Conservation (phyloP, 2,329 filamentous ascomycete genomes). For the Chalaropsis thielavioides region DNA sequence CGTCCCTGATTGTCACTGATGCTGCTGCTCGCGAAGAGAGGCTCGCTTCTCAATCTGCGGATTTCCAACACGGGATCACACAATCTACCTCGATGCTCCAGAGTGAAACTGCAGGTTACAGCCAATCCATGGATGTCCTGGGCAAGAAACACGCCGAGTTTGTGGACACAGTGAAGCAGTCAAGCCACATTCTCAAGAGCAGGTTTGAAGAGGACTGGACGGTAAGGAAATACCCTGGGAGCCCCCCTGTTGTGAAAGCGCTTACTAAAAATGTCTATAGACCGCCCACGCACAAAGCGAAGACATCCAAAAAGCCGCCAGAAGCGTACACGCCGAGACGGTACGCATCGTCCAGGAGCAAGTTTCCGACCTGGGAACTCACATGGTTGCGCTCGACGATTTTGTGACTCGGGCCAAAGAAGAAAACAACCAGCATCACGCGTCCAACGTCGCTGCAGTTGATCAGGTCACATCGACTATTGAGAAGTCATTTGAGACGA, state of each 20-base stretch:
- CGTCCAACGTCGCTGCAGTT: conserved; percentile 53
- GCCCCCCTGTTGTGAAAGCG: not conserved
- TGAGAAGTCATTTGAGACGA: conserved; percentile 53
- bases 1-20: conserved; percentile 21
- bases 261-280: conserved; percentile 29
- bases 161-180: conserved; percentile 54
- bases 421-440: conserved; percentile 67
- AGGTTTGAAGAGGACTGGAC: conserved; percentile 80
- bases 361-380: conserved; percentile 69
- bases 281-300: conserved; percentile 62
- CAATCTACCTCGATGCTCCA: conserved; percentile 51
- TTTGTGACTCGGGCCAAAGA: conserved; percentile 71
- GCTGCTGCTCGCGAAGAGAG: conserved; percentile 10
- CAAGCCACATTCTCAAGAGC: conserved; percentile 62
- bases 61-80: conserved; percentile 13
- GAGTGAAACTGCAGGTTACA: conserved; percentile 50
- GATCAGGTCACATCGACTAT: conserved; percentile 51
- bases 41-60: conserved; percentile 9
- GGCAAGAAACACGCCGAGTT: conserved; percentile 52
- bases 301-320: conserved; percentile 70
- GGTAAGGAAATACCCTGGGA: conserved; percentile 31
- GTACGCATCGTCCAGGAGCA: conserved; percentile 81
- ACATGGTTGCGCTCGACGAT: conserved; percentile 80
- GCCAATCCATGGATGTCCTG: conserved; percentile 61
- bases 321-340: conserved; percentile 80